Conservation (phyloP, 2,329 filamentous ascomycete genomes). For the Cercospora sp. region DNA sequence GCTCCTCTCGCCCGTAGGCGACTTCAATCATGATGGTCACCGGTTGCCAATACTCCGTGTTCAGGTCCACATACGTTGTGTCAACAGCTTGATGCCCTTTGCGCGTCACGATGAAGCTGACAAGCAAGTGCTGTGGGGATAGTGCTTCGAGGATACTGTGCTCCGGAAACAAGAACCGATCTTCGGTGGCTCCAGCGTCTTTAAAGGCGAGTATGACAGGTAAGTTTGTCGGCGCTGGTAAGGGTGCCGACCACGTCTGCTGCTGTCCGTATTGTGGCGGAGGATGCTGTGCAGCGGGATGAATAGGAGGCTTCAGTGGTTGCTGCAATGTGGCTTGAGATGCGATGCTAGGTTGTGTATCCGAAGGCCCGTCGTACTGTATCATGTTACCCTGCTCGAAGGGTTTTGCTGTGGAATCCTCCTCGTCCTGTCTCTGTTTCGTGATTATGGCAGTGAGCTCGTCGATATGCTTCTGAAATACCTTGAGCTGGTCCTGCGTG, state of each 20-base stretch:
- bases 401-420: constrained; percentile 22
- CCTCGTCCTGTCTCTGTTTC: constrained; percentile 41
- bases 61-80: constrained; percentile 38
- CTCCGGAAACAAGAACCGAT: constrained; percentile 76
- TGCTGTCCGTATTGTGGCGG: constrained; percentile 23
- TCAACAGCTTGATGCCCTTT: constrained; percentile 62
- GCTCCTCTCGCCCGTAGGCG: constrained; percentile 52
- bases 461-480: constrained; percentile 79
- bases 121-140: constrained; percentile 57
- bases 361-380: constrained; percentile 30
- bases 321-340: constrained; percentile 16
- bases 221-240: constrained; percentile 53
- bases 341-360: constrained; percentile 7
- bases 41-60: constrained; percentile 74
- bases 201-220: constrained; percentile 69
- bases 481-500: constrained; percentile 67
- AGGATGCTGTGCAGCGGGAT: constrained; percentile 18
- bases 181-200: constrained; percentile 60
- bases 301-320: constrained; percentile 12
- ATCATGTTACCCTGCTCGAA: constrained; percentile 24
- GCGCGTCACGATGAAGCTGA: constrained; percentile 75
- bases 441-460: constrained; percentile 63
- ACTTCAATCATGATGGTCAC: constrained; percentile 62
- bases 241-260: constrained; percentile 30
- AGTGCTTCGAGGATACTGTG: constrained; percentile 74